Evolutionary conservation across 805 yeast genomes (phyloP), one percentile per base, ranked within the genome.

Genomic region (Myxozyma vanderwaltii): DNA sequence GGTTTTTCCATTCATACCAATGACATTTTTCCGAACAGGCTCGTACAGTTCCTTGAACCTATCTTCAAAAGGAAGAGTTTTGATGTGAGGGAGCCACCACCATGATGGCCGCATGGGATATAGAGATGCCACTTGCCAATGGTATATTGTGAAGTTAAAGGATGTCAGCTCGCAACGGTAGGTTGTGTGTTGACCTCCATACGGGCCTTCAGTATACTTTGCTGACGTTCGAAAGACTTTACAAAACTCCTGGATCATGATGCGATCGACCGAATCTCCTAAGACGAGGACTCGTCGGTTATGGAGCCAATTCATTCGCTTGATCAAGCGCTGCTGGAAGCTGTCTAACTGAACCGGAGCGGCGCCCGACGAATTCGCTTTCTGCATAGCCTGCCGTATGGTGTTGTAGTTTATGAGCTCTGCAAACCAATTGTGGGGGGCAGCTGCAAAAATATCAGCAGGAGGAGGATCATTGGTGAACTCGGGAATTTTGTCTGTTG

Each of bases 191-290:
- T 44, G 46, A 38, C 64, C 64, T 26, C 64, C 64, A 15, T 47
- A 24, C 2, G 21, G 27, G 24, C 53, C 54, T 23, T 31, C 44
- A 13, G 52, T 54, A 39, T 13, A 38, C 12, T 17, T 35, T 8
- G 52, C 29, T 6, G 26, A 6, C 13, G n/a, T 33, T 10, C 38
- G 36, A 15, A 54, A 33, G 13, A 51, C 64, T 17, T 40, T 38
- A 48, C 65, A 61, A 15, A 57, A 51, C 44, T 50, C 53, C 54
- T 61, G 60, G 13, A 59, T 27, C 63, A 59, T 54, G 21, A 58
- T 50, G n/a, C 65, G 57, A 44, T 61, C 65, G 36, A 61, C 60
- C 21, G 63, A 58, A 46, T 61, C 65, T 13, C 65, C 65, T 10
- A 61, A 38, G 31, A 59, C 51, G 17, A 61, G 49, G 10, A 59